Evolutionary conservation across 2,329 filamentous ascomycete genomes (phyloP), one percentile per base, ranked within the genome.

Genomic region (Lachnellula arida): DNA sequence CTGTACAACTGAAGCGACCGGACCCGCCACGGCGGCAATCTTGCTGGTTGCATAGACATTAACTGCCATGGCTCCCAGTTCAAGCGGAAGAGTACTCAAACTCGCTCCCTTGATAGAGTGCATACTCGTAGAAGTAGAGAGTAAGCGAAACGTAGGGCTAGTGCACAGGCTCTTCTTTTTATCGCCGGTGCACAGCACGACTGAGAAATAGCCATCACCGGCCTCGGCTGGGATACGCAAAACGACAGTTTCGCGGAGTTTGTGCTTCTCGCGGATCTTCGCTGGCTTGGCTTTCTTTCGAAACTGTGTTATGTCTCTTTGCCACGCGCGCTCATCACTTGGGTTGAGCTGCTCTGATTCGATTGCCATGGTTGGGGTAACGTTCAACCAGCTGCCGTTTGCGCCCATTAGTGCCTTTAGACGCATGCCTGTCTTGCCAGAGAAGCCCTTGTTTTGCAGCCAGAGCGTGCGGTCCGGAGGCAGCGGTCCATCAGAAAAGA

Each of bases 401-500:
- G 79, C 76, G 7, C 84, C 80, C 37, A 88, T 71, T 1, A 88
- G 68, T 0, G 84, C 80, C 66, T 86, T 87, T 28, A 85, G 72
- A 6, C 78, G 77, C 81, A 89, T 87, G 17, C 87, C 87, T 49
- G 84, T 78, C 65, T 85, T 85, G 4, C 87, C 87, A 0, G 82
- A 84, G 72, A 77, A 88, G 2, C 86, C 87, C 60, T 84, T 86
- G 56, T 78, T 78, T 71, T 89, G 86, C 25, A 89, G 72, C 82
- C 84, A 89, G 14, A 89, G 67, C 0, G 81, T 82, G 6, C 86
- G 77, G 23, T 80, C 77, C 0, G 71, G 53, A 0, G 86, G 83
- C 0, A 89, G 67, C 0, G 79, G 77, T 2, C 72, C 70, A 59
- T 86, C 80, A 0, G 78, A 79, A 63, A 89, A 84, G 47, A 89